Evolutionary conservation across 192 early-diverging fungal species (phyloP).

Genomic region (Glomus cerebriforme): DNA sequence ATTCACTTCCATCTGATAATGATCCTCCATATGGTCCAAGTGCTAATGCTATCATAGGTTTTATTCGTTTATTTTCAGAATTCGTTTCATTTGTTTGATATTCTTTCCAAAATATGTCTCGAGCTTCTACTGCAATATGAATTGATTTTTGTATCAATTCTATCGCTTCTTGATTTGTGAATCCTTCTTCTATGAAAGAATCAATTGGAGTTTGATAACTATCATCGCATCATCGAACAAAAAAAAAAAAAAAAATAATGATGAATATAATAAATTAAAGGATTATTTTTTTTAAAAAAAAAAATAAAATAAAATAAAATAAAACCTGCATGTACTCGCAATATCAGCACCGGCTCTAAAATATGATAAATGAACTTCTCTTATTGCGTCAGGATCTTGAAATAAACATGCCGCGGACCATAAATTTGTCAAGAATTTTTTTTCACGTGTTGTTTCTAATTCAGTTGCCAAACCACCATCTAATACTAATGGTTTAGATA

Average conservation of each 20-base stretch:
- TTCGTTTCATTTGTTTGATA: background rate
- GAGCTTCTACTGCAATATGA: conserved; percentile 50
- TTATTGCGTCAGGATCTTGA: conserved; percentile 43
- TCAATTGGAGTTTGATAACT: conserved; percentile 57
- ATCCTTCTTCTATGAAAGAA: conserved; percentile 45
- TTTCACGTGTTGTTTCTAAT: background rate
- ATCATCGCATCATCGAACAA: background rate
- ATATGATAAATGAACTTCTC: conserved; percentile 46
- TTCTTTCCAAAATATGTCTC: conserved; percentile 35
- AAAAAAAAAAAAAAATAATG: background rate
- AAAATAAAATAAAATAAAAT: too few relatives aligned
- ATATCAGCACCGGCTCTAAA: conserved; percentile 59
- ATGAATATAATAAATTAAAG: background rate
- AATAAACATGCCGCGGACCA: conserved; percentile 47
- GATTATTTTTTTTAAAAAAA: background rate
- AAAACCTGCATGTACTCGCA: conserved; percentile 48
- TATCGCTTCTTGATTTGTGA: conserved; percentile 38
- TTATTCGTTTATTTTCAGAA: background rate
- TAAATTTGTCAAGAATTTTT: conserved; percentile 42
- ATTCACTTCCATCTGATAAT: conserved; percentile 65
- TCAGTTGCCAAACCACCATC: conserved; percentile 53
- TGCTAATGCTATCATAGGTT: conserved; percentile 54
- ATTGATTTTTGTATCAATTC: conserved; percentile 46
- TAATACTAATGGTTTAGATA: conserved; percentile 36
- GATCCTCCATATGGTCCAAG: conserved; percentile 69